Base-by-base conservation (phyloP, 345 rosid species). In the Trapa bicornis region DNA sequence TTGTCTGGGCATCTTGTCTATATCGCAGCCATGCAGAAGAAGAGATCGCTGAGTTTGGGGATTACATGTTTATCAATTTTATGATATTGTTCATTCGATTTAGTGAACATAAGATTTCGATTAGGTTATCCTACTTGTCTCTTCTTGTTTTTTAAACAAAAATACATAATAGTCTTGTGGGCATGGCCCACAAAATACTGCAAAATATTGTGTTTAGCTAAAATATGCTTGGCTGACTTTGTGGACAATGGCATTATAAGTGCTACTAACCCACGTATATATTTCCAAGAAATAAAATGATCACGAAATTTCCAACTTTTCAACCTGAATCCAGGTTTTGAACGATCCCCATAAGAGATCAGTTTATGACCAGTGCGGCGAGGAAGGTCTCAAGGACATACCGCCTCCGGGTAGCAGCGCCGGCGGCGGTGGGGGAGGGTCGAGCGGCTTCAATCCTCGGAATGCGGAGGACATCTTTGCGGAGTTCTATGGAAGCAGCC, bases 391-490 rank as follows among this genome's bases (percentile, higher is more conserved):
- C 68, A 94, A 85, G 76, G 97, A 89, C 70, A 78, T 76, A 74
- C 95, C 96, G 10, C 86, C 89, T 6, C 77, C 89, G 0, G 83
- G 85, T 52, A 84, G 67, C 70, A 53, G 72, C 2, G 29, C 29
- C 29, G 29, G 29, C 29, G 29, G 29, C 29, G 29, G 29, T 22
- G 29, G 29, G 29, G 77, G 76, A 64, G 84, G 80, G 70, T 71
- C 80, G 2, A 77, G 67, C 22, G 96, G 96, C 13, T 94, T 94
- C 72, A 89, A 89, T 80, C 97, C 97, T 0, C 85, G 97, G 73
- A 89, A 89, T 68, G 99, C 99, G 0, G 93, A 94, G 68, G 99
- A 94, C 68, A 94, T 94, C 63, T 94, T 94, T 61, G 89, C 99
- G 2, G 97, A 94, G 74, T 89, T 94, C 74, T 91, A 91, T 72